Base-by-base conservation (phyloP, 2,329 filamentous ascomycete species). In the Erysiphe neolycopersici region DNA sequence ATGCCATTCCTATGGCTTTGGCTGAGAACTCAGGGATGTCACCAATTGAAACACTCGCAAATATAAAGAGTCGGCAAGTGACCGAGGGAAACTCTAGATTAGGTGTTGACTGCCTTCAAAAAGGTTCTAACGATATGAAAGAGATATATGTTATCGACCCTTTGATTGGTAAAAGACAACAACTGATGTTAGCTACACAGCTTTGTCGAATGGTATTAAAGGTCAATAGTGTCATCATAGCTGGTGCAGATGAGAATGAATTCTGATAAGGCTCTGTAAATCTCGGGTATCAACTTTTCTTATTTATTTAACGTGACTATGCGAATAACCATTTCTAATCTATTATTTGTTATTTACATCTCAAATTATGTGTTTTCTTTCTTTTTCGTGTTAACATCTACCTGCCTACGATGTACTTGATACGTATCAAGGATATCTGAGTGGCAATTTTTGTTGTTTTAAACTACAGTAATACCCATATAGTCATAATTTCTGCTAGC, bases 91-190 rank as follows among this genome's bases (percentile, higher is more conserved):
- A 77, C 60, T 66, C 71, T 53, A 74, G 75, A 52, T 68, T 95
- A 48, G 89, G 89, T 52, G 87, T 98, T 39, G 89, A 98, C 66
- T 98, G 91, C 68, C 95, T 98, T 89, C 74, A 81, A 60, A 79
- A 75, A 32, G 89, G 89, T 52, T 84, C 71, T 65, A 95, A 94
- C 62, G 76, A 95, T 63, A 98, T 98, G 89, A 85, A 79, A 65
- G 76, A 93, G 53, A 81, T 89, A 51, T 98, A 98, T 61, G 89
- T 94, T 51, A 95, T 98, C 58, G 89, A 98, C 59, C 91, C 89
- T 43, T 66, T 98, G 57, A 98, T 98, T 59, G 89, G 89, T 54
- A 98, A 98, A 72, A 80, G 82, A 63, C 85, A 94, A 65, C 89
- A 98, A 64, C 71, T 98, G 47, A 74, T 94, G 64, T 71, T 98